Conservation (phyloP, 768 basidiomycete species). For the Boletellus ananas region DNA sequence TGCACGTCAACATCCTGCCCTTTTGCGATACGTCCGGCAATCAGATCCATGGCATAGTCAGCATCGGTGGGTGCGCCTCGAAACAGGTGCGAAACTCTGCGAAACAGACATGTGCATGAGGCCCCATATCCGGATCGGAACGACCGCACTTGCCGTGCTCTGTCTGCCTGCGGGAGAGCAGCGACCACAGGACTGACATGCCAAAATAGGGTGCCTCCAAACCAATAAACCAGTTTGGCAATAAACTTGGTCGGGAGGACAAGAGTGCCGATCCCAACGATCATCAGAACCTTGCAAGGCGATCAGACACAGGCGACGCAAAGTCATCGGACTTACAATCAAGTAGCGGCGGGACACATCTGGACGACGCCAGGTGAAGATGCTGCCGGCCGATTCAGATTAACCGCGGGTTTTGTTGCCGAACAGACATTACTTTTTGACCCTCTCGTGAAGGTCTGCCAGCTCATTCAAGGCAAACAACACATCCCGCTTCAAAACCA, state of each 20-base stretch:
- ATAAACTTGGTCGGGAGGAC: slow-evolving; percentile 49
- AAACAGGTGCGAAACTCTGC: slow-evolving; percentile 47
- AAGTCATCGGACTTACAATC: slow-evolving; percentile 33
- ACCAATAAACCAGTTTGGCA: slow-evolving; percentile 44
- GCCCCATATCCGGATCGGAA: not conserved
- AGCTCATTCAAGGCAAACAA: slow-evolving; percentile 44
- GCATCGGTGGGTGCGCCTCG: slow-evolving; percentile 60
- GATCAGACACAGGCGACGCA: slow-evolving; percentile 1
- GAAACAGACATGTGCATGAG: slow-evolving; percentile 7
- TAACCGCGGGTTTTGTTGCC: not conserved
- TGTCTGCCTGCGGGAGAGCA: slow-evolving; percentile 45
- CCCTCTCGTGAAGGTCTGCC: slow-evolving; percentile 59
- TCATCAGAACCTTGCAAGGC: slow-evolving; percentile 33
- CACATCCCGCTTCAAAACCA: slow-evolving; percentile 40
- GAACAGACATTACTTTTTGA: slow-evolving; percentile 49
- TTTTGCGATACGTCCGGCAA: slow-evolving; percentile 53
- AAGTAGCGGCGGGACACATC: slow-evolving; percentile 47
- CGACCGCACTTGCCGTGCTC: slow-evolving; percentile 38
- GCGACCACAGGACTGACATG: slow-evolving; percentile 55
- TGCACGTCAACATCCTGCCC: slow-evolving; percentile 47
- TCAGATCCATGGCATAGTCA: slow-evolving; percentile 68
- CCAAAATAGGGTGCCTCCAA: slow-evolving; percentile 57
- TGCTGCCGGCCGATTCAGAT: slow-evolving; percentile 33
- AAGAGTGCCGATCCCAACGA: slow-evolving; percentile 37
- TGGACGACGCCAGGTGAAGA: slow-evolving; percentile 66